Conservation (phyloP, 352 stramenopile species). For the Pythium utonaiense region DNA sequence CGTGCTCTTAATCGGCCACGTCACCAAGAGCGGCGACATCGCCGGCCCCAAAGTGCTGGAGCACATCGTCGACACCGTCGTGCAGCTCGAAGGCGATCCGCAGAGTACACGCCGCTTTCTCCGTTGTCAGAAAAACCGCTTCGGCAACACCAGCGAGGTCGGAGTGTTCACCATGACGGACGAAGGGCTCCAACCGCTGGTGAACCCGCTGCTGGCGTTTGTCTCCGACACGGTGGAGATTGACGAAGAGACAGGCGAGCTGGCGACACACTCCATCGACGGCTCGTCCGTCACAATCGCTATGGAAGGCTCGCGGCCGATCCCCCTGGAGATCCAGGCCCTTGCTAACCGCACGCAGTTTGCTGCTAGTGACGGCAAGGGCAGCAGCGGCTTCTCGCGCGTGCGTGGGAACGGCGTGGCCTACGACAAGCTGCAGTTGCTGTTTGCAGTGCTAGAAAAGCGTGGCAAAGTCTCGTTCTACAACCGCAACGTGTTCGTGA, state of each 20-base stretch:
- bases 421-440: constrained; percentile 89
- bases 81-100: constrained; percentile 93
- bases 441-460: constrained; percentile 96
- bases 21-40: constrained; percentile 96
- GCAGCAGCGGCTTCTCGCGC: constrained; percentile 39
- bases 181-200: constrained; percentile 68
- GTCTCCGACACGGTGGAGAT: constrained; percentile 38
- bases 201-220: constrained; percentile 78
- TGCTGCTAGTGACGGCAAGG: constrained; percentile 2
- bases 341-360: constrained; percentile 76
- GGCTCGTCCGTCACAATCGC: constrained; percentile 90
- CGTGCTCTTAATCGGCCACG: constrained; percentile 95
- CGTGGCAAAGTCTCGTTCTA: constrained; percentile 70
- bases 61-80: constrained; percentile 93
- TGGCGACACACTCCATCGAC: constrained; percentile 27
- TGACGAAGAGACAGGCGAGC: constrained; percentile 20
- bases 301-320: constrained; percentile 92
- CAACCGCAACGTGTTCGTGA: constrained; percentile 83
- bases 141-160: constrained; percentile 95
- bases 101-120: constrained; percentile 86
- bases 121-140: constrained; percentile 94
- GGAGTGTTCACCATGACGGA: constrained; percentile 95
- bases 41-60: constrained; percentile 91
- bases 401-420: constrained; percentile 76
- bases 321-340: constrained; percentile 94